Percentiles rank a stretch among this genome's conserved stretches.
These are phyloP conservation scores for Chrysosporium keratinophilum DNA, from an alignment of 2,329 filamentous ascomycete species.

Conservation along the genomic window DNA sequence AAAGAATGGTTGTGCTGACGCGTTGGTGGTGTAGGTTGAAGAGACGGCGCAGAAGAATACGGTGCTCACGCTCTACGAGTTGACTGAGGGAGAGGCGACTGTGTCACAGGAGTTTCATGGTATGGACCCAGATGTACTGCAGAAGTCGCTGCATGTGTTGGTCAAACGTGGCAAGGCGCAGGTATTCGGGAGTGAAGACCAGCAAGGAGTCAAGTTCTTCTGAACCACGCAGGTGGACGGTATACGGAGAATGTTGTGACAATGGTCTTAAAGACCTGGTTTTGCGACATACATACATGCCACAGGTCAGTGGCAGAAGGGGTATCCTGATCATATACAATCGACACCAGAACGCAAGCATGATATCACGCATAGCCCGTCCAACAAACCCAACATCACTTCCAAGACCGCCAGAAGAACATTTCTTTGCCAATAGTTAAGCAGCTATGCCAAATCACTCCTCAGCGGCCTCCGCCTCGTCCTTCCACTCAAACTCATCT, in stretches of 20 bases:
- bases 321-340: too few species aligned
- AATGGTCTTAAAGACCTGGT: not conserved
- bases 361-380: too few species aligned
- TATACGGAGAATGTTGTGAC: not conserved
- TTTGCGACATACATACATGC: too few species aligned
- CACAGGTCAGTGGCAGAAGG: too few species aligned
- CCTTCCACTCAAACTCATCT: slow-evolving; percentile 46
- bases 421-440: too few species aligned
- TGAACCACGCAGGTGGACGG: slow-evolving; percentile 36
- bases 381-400: too few species aligned
- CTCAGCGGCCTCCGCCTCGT: slow-evolving; percentile 23
- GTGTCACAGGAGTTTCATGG: slow-evolving; percentile 67
- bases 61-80: slow-evolving; percentile 86
- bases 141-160: slow-evolving; percentile 66
- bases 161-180: slow-evolving; percentile 89
- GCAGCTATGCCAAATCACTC: slow-evolving; percentile 15
- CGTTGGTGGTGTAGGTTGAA: slow-evolving; percentile 46
- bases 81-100: slow-evolving; percentile 76
- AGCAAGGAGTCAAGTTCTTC: slow-evolving; percentile 93
- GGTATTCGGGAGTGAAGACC: slow-evolving; percentile 81
- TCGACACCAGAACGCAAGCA: too few species aligned
- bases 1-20: not conserved
- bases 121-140: slow-evolving; percentile 74
- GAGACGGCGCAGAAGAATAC: slow-evolving; percentile 77
- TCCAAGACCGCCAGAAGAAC: too few species aligned